Percentiles rank a stretch among this genome's conserved stretches.
These are phyloP conservation scores for Diplocarpon rosae DNA, from an alignment of 2,329 filamentous ascomycete genomes.

Conservation along the genomic window DNA sequence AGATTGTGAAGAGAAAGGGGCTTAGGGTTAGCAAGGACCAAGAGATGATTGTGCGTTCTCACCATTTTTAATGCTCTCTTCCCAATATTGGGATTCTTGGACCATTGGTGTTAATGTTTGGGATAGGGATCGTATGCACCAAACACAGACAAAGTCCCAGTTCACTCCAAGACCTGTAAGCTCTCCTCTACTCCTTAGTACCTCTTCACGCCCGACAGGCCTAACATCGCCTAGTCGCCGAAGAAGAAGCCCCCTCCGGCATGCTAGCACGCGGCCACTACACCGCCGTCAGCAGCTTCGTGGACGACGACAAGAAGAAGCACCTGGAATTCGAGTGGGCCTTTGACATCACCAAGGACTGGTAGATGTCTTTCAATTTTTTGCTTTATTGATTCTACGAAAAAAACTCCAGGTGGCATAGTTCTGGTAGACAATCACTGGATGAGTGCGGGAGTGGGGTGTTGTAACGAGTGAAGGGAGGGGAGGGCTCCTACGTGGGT, in stretches of 20 bases:
- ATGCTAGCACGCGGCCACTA: conserved; percentile 88
- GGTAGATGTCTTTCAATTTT: conserved; percentile 40
- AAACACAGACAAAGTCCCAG: conserved; percentile 75
- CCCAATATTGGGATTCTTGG: no score
- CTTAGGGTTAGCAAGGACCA: conserved; percentile 84
- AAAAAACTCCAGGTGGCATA: no score
- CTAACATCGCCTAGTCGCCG: conserved; percentile 50
- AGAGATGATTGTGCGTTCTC: conserved; percentile 83
- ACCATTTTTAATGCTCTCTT: not conserved
- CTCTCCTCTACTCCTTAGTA: conserved; percentile 32
- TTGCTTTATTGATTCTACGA: no score
- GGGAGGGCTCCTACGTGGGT: not conserved
- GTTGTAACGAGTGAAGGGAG: not conserved
- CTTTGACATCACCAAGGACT: conserved; percentile 95
- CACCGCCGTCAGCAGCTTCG: conserved; percentile 77
- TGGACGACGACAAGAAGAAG: conserved; percentile 86
- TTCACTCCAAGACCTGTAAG: conserved; percentile 89
- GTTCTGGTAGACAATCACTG: not conserved
- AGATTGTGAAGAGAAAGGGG: conserved; percentile 83
- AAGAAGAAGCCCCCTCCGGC: conserved; percentile 84
- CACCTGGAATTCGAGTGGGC: conserved; percentile 93
- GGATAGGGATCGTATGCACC: conserved; percentile 79
- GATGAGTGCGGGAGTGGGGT: not conserved
- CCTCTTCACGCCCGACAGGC: not conserved
- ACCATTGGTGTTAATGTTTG: not conserved